These are phyloP conservation scores for Lizonia empirigonia DNA, from an alignment of 2,329 filamentous ascomycete species.

Conservation along the genomic window DNA sequence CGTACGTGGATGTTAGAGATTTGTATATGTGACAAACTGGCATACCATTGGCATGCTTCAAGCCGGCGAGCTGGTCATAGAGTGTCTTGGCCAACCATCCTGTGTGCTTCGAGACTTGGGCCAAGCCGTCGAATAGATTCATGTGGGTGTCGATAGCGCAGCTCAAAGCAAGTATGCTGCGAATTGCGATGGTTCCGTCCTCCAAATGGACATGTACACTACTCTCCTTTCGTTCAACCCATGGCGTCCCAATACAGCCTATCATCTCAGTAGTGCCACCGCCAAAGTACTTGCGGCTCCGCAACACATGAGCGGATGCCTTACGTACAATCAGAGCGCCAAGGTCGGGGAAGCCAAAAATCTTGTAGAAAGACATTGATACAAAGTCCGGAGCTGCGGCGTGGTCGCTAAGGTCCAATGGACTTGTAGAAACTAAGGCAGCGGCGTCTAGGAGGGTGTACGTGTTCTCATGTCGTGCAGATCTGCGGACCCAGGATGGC, in stretches of 20 bases:
- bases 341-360: conserved; percentile 92
- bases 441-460: conserved; percentile 76
- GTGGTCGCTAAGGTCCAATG: conserved; percentile 62
- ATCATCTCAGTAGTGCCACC: conserved; percentile 68
- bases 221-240: conserved; percentile 60
- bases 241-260: conserved; percentile 57
- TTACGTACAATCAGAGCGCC: conserved; percentile 84
- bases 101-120: conserved; percentile 64
- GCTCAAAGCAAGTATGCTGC: conserved; percentile 67
- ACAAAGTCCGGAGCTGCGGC: conserved; percentile 77
- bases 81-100: conserved; percentile 59
- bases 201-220: conserved; percentile 66
- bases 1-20: conserved; percentile 56
- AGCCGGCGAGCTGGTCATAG: conserved; percentile 53
- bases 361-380: conserved; percentile 89
- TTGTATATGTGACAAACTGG: conserved; percentile 62
- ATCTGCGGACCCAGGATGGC: conserved; percentile 26
- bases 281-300: conserved; percentile 67
- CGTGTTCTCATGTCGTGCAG: conserved; percentile 51
- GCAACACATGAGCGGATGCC: conserved; percentile 61
- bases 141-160: conserved; percentile 64
- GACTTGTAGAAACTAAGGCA: conserved; percentile 66
- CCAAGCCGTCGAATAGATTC: conserved; percentile 63
- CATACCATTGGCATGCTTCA: conserved; percentile 61
- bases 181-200: conserved; percentile 70